Base-by-base conservation (phyloP, 164 flowering plant genomes). In the Magnolia kwangsiensis region DNA sequence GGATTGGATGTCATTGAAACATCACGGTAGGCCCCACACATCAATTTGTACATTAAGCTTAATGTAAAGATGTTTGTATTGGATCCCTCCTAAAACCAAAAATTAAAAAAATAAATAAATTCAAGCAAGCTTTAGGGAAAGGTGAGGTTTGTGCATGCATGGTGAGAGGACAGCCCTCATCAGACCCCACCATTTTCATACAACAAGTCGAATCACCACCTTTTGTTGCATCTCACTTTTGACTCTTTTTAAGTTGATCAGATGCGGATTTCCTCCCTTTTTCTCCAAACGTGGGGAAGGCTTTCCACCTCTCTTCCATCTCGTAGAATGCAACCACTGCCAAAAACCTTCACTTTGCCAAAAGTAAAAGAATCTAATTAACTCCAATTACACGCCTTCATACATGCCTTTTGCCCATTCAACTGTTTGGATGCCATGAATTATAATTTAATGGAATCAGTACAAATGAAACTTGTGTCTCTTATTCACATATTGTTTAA, bases 211-310 rank as follows among this genome's bases (percentile, higher is more conserved):
- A 31, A 61, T 76, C 78, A 59, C 50, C 59, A 21, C 78, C 55
- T 19, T 69, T 59, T 45, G 71, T 29, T 20, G 8, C 23, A n/a
- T 19, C n/a, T 20, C 18, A 23, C 70, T 76, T 76, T 76, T 51
- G 66, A 71, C 78, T 63, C 78, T 71, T 76, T 76, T 76, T 63
- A 76, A 51, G 78, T 76, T 76, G 78, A 76, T 76, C 63, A 63
- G 55, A 61, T 71, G 72, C 3, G 49, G 74, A 76, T 76, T 65
- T 65, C 11, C 69, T 37, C 37, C 58, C 69, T 74, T 75, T 37
- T 37, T 37, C 9, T 24, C 63, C 71, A 68, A 70, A 45, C 72
- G 49, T 68, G 50, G 70, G 71, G 29, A 66, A 66, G 69, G 11
- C 69, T 66, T 21, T 66, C 45, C 29, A 21, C 29, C 69, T 3